phyloP scores from a whole-genome alignment of 768 basidiomycete species.

The Lactarius indigo region DNA sequence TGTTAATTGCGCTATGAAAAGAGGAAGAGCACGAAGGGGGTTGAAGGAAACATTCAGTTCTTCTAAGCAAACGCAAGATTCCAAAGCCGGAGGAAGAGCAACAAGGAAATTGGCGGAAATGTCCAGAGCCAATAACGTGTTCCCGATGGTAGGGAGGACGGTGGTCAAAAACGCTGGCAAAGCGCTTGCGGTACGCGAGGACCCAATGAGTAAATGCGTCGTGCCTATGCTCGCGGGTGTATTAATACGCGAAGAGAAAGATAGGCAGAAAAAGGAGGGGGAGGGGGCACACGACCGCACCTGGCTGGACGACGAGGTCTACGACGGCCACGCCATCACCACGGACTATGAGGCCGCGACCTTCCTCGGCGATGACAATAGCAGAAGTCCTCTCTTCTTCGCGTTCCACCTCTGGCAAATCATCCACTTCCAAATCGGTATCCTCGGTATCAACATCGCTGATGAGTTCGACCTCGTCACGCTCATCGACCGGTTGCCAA shows the following conservation, averaged over 20 bases:
- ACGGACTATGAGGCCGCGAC: constrained; percentile 76
- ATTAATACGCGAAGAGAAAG: constrained; percentile 8
- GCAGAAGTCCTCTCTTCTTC: constrained; percentile 75
- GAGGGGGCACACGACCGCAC: constrained; percentile 41
- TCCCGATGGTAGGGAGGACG: constrained; percentile 66
- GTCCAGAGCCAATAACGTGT: constrained; percentile 86
- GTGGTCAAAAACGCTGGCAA: constrained; percentile 72
- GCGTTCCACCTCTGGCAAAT: constrained; percentile 40
- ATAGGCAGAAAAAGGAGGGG: neutral
- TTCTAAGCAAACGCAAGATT: constrained; percentile 77
- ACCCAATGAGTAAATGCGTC: constrained; percentile 90
- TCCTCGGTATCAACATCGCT: constrained; percentile 53
- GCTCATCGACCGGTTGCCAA: constrained; percentile 72
- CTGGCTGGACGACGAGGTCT: constrained; percentile 65
- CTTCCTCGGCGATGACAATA: constrained; percentile 77
- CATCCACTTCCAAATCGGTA: constrained; percentile 44
- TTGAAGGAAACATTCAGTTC: constrained; percentile 94
- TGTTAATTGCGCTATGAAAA: constrained; percentile 73
- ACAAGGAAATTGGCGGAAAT: constrained; percentile 86
- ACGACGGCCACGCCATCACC: constrained; percentile 59
- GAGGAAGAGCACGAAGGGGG: constrained; percentile 86
- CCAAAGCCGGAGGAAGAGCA: constrained; percentile 78
- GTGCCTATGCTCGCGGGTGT: constrained; percentile 52
- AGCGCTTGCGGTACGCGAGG: constrained; percentile 69
- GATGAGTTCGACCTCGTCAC: constrained; percentile 57